phyloP scores from a whole-genome alignment of 1,139 yeast genomes.

The Geotrichum bryndzae region DNA sequence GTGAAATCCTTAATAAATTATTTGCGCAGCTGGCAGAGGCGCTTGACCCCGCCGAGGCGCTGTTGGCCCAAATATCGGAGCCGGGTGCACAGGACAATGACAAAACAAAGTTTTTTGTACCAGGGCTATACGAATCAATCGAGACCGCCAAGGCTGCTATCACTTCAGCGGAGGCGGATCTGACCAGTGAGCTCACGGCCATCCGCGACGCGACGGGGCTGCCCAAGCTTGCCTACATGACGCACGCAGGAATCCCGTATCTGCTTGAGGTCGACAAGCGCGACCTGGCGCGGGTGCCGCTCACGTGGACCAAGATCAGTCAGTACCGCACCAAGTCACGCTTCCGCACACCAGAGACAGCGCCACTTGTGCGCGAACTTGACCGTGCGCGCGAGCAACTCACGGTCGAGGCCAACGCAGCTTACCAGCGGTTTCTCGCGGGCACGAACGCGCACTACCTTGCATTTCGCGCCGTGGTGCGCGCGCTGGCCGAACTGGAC shows the following conservation, averaged over 20 bases:
- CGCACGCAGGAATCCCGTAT: slow-evolving; percentile 59
- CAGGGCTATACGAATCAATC: slow-evolving; percentile 40
- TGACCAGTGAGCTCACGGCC: slow-evolving; percentile 41
- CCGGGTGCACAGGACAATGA: slow-evolving; percentile 51
- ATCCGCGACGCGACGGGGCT: slow-evolving; percentile 47
- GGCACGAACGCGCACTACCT: slow-evolving; percentile 45
- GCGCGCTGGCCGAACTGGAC: slow-evolving; percentile 57
- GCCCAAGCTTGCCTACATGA: slow-evolving; percentile 52
- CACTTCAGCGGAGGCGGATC: slow-evolving; percentile 16
- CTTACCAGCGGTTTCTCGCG: slow-evolving; percentile 48
- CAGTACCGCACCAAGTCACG: slow-evolving; percentile 68
- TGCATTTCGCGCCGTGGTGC: slow-evolving; percentile 46
- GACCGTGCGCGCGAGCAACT: slow-evolving; percentile 62
- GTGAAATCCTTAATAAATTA: slow-evolving; percentile 32
- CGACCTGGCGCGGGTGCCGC: slow-evolving; percentile 54
- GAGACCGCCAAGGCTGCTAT: slow-evolving; percentile 18
- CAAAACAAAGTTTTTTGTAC: slow-evolving; percentile 34
- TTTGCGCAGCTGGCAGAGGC: slow-evolving; percentile 29
- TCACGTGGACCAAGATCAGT: slow-evolving; percentile 68
- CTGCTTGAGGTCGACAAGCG: slow-evolving; percentile 67
- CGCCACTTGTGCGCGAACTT: slow-evolving; percentile 47
- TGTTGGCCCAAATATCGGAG: slow-evolving; percentile 52
- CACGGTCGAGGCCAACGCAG: slow-evolving; percentile 48
- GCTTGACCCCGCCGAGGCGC: slow-evolving; percentile 29
- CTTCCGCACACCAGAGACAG: slow-evolving; percentile 58